Evolutionary conservation across 2,329 filamentous ascomycete genomes (phyloP).

Genomic region (Alternaria gaisen): DNA sequence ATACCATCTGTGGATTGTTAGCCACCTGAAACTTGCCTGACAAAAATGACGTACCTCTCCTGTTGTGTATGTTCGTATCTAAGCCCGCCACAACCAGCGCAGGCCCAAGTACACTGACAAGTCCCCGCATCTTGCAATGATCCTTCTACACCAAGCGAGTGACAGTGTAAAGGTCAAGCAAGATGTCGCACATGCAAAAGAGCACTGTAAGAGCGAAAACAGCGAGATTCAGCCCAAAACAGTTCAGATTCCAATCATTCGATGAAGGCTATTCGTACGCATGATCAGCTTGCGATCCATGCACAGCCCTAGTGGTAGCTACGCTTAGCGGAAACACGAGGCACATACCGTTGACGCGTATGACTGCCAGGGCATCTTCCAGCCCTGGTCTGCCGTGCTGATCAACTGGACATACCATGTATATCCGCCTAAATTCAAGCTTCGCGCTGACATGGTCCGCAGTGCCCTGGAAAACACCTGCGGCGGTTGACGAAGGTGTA

Average conservation of each 20-base stretch:
- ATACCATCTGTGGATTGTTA: slow-evolving; percentile 31
- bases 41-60: slow-evolving; percentile 29
- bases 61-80: slow-evolving; percentile 14
- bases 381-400: slow-evolving; percentile 34
- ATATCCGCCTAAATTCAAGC: slow-evolving; percentile 4
- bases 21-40: background rate
- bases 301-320: slow-evolving; percentile 27
- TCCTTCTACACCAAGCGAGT: slow-evolving; percentile 31
- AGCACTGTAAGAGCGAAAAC: slow-evolving; percentile 3
- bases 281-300: slow-evolving; percentile 35
- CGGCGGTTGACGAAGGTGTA: background rate
- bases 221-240: slow-evolving; percentile 13
- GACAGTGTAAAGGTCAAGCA: slow-evolving; percentile 27
- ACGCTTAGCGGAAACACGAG: slow-evolving; percentile 24
- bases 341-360: slow-evolving; percentile 27
- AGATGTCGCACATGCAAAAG: slow-evolving; percentile 17
- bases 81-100: slow-evolving; percentile 27
- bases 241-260: slow-evolving; percentile 10
- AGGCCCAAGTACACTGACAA: slow-evolving; percentile 26
- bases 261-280: slow-evolving; percentile 13
- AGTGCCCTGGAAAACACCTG: background rate
- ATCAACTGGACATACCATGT: slow-evolving; percentile 22
- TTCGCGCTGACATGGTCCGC: background rate
- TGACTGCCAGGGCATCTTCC: slow-evolving; percentile 11
- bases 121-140: slow-evolving; percentile 34